phyloP scores from a whole-genome alignment of 371 early-diverging fungal genomes.

The Funneliformis caledonium region DNA sequence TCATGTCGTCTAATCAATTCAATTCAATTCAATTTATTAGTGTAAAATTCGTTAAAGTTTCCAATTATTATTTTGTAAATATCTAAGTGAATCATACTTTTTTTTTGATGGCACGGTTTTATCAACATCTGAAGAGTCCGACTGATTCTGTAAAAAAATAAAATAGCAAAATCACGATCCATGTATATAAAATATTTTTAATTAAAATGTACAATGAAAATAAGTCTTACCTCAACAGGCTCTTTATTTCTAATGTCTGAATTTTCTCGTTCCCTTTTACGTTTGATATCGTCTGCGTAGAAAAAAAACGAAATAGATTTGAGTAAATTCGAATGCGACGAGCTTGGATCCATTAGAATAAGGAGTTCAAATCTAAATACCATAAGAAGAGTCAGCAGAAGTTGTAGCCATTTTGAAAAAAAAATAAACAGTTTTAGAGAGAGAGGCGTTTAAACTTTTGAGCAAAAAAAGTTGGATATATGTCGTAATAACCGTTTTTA shows the following conservation, averaged over 20 bases:
- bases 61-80: neutral
- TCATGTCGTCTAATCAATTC: neutral
- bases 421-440: too few relatives aligned
- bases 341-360: neutral
- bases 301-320: neutral
- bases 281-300: neutral
- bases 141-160: neutral
- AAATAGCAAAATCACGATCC: neutral
- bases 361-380: neutral
- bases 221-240: neutral
- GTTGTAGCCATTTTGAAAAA: neutral
- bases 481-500: too few relatives aligned
- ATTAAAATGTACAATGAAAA: neutral
- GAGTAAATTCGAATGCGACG: neutral
- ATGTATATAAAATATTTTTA: neutral
- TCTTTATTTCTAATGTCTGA: neutral
- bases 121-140: neutral
- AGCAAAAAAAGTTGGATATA: too few relatives aligned
- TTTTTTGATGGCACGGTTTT: constrained; percentile 12
- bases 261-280: neutral
- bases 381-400: neutral
- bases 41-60: neutral
- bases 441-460: too few relatives aligned
- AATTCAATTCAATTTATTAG: neutral
- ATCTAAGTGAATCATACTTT: neutral